These are phyloP conservation scores for Stemphylium vesicarium DNA, from an alignment of 2,329 filamentous ascomycete genomes.

Conservation along the genomic window DNA sequence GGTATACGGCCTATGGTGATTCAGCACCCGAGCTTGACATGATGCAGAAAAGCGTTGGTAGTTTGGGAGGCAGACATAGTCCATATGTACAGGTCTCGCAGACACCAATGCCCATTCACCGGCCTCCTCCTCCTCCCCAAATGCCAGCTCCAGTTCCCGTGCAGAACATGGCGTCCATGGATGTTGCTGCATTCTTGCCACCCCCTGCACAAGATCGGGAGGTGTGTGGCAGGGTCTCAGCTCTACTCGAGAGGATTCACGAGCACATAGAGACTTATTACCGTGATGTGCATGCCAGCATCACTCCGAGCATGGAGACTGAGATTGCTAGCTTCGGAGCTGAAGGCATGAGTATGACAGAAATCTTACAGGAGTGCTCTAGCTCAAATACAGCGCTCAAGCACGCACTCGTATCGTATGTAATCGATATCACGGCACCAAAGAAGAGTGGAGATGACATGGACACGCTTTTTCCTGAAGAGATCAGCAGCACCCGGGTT, in stretches of 20 bases:
- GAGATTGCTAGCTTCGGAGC: constrained; percentile 37
- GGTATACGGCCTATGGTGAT: constrained; percentile 25
- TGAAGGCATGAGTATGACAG: constrained; percentile 29
- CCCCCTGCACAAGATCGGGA: constrained; percentile 30
- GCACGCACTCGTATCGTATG: constrained; percentile 37
- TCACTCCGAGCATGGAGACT: constrained; percentile 41
- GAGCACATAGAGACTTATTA: constrained; percentile 42
- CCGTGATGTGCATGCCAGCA: constrained; percentile 43
- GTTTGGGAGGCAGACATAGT: constrained; percentile 18
- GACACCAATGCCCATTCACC: constrained; percentile 17
- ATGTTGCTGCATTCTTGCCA: constrained; percentile 31
- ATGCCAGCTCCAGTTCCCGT: constrained; percentile 9
- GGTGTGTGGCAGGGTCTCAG: constrained; percentile 26
- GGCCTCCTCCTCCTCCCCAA: neutral
- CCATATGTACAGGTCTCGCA: constrained; percentile 40
- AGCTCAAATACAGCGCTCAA: constrained; percentile 39
- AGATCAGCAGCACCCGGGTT: constrained; percentile 21
- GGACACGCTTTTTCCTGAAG: constrained; percentile 31
- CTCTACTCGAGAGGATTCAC: constrained; percentile 37
- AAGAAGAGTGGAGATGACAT: constrained; percentile 14
- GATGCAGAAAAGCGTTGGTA: constrained; percentile 26
- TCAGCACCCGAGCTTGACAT: constrained; percentile 34
- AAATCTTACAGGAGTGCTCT: constrained; percentile 32
- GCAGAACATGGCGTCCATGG: constrained; percentile 17
- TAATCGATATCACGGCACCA: constrained; percentile 31